A percentile compares a stretch with the other conserved stretches of the same genome.
phyloP scores from a whole-genome alignment of 1,284 basidiomycete species.

The Phylloporus sp. region DNA sequence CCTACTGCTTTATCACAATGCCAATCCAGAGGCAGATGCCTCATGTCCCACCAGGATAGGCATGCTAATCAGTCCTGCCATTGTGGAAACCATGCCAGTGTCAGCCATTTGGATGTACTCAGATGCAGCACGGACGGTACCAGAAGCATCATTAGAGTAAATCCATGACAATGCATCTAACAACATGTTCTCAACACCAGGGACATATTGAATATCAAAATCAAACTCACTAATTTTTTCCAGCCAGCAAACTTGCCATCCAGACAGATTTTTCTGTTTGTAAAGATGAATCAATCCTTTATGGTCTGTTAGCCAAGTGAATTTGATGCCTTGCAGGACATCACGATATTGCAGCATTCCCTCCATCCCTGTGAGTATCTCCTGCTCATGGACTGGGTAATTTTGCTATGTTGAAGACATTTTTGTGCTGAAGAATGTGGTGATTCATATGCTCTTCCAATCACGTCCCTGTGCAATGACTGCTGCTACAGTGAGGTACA shows the following conservation, averaged over 20 bases:
- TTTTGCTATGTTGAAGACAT: conserved; percentile 33
- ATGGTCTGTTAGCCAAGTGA: conserved; percentile 44
- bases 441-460: conserved; percentile 17
- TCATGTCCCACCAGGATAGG: neutral
- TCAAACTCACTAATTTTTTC: conserved; percentile 27
- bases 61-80: neutral
- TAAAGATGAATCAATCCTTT: conserved; percentile 38
- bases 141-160: conserved; percentile 23
- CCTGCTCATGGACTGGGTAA: conserved; percentile 17
- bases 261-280: conserved; percentile 38
- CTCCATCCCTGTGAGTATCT: too few relatives aligned
- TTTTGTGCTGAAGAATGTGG: conserved; percentile 46
- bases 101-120: conserved; percentile 18
- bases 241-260: conserved; percentile 42
- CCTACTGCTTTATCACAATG: neutral
- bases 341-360: conserved; percentile 21
- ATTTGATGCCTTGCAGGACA: conserved; percentile 30
- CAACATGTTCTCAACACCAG: conserved; percentile 17
- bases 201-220: conserved; percentile 13
- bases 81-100: accelerated
- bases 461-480: neutral
- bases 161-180: conserved; percentile 29
- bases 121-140: conserved; percentile 6
- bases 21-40: neutral
- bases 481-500: too few relatives aligned